A percentile compares a stretch with the other conserved stretches of the same genome.
Conservation (phyloP, 2,329 filamentous ascomycete species). For the Aureobasidium sp. region DNA sequence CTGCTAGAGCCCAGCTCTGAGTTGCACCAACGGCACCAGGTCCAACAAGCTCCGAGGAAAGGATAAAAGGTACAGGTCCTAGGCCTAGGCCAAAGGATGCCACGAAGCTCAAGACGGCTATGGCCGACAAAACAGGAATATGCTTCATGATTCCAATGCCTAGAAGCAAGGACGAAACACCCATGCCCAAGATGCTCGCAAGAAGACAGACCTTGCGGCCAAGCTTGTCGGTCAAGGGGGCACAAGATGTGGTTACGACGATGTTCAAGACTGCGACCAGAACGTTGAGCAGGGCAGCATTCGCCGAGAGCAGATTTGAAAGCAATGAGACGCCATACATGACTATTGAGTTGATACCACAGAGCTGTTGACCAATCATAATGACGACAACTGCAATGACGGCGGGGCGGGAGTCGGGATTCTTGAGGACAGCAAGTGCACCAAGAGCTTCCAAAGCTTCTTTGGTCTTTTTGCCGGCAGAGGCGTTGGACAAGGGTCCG, state of each 20-base stretch:
- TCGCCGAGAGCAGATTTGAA: conserved; percentile 68
- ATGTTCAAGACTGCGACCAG: conserved; percentile 82
- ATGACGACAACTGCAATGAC: conserved; percentile 84
- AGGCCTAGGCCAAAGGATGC: conserved; percentile 83
- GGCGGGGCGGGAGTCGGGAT: conserved; percentile 66
- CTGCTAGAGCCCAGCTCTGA: conserved; percentile 78
- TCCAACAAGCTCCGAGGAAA: conserved; percentile 83
- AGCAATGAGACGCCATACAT: conserved; percentile 97
- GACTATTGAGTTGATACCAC: conserved; percentile 89
- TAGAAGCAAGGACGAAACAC: conserved; percentile 64
- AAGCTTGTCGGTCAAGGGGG: conserved; percentile 77
- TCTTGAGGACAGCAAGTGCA: conserved; percentile 50
- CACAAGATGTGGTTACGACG: conserved; percentile 68
- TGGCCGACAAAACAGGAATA: conserved; percentile 66
- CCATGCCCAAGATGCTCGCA: conserved; percentile 77
- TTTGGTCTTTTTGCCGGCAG: conserved; percentile 23
- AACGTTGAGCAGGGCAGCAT: conserved; percentile 77
- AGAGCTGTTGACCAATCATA: conserved; percentile 89
- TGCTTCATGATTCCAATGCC: conserved; percentile 71
- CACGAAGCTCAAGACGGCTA: conserved; percentile 79
- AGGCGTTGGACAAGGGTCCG: conserved; percentile 19
- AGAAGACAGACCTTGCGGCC: conserved; percentile 82
- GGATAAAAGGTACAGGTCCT: conserved; percentile 88
- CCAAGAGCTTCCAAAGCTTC: conserved; percentile 28
- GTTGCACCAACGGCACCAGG: conserved; percentile 85